phyloP scores from a whole-genome alignment of 2,329 filamentous ascomycete genomes.

The Aspergillus melleus region DNA sequence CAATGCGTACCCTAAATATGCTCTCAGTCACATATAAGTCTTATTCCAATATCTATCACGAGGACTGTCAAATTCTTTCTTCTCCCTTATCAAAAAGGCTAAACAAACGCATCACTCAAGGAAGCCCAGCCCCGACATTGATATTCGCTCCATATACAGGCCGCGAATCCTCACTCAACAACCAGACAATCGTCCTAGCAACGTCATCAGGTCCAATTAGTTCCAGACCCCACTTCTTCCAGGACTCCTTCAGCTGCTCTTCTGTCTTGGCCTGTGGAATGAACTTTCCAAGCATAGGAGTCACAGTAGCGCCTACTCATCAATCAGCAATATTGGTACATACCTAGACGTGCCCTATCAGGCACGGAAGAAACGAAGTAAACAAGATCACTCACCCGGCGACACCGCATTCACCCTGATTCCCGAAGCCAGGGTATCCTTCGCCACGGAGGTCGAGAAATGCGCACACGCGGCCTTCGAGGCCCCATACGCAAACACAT shows the following conservation, averaged over 20 bases:
- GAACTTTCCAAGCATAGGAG: conserved; percentile 15
- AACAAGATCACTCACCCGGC: conserved; percentile 42
- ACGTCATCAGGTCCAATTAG: conserved; percentile 16
- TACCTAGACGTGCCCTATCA: too few species aligned
- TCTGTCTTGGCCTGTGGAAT: conserved; percentile 2
- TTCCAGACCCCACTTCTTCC: conserved; percentile 4
- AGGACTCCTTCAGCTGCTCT: conserved; percentile 9
- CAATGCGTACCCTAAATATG: too few species aligned
- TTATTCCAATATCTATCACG: too few species aligned
- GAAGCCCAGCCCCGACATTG: conserved; percentile 15
- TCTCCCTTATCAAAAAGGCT: too few species aligned
- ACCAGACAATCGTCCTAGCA: conserved; percentile 17
- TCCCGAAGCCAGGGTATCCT: conserved; percentile 8
- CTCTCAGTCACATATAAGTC: too few species aligned
- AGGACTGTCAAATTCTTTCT: too few species aligned
- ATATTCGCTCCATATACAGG: conserved; percentile 17
- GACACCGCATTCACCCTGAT: conserved; percentile 62
- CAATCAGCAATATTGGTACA: background rate
- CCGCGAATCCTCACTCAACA: conserved; percentile 17
- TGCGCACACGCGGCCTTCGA: conserved; percentile 16
- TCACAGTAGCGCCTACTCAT: conserved; percentile 11
- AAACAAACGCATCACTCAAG: background rate
- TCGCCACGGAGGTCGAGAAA: conserved; percentile 15
- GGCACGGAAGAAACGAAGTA: background rate
- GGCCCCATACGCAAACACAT: conserved; percentile 17